Percentiles rank a stretch among this genome's conserved stretches.
phyloP scores from a whole-genome alignment of 192 early-diverging fungal species.

The Rhizophagus clarus region DNA sequence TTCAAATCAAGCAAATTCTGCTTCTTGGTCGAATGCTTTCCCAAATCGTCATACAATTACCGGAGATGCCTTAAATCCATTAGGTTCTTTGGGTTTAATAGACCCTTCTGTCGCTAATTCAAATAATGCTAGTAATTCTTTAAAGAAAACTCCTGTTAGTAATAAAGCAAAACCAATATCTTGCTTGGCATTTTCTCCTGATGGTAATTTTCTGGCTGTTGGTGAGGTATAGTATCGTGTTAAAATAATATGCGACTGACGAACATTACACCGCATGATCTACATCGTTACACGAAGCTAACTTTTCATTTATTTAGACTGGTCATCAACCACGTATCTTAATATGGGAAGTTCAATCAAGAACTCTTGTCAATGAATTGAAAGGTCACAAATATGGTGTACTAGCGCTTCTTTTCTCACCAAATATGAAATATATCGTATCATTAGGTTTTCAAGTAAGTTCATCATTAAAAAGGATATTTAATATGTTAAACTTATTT shows the following conservation, averaged over 20 bases:
- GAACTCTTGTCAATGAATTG: conserved; percentile 59
- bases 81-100: conserved; percentile 38
- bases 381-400: conserved; percentile 82
- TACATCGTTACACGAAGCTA: neutral
- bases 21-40: conserved; percentile 15
- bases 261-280: neutral
- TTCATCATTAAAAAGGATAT: too few relatives aligned
- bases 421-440: conserved; percentile 66
- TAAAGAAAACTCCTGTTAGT: conserved; percentile 36
- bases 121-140: conserved; percentile 28
- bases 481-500: too few relatives aligned
- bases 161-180: conserved; percentile 64
- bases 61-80: neutral
- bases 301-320: conserved; percentile 35
- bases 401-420: conserved; percentile 68
- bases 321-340: conserved; percentile 80
- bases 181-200: conserved; percentile 72
- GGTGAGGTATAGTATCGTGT: conserved; percentile 62
- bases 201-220: conserved; percentile 71
- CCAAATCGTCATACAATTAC: conserved; percentile 32
- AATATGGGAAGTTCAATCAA: conserved; percentile 67
- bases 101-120: conserved; percentile 27
- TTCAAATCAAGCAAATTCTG: conserved; percentile 16
- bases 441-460: conserved; percentile 76
- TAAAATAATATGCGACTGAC: conserved; percentile 2